phyloP scores from a whole-genome alignment of 305 asterid species.

The Salvia sclarea region DNA sequence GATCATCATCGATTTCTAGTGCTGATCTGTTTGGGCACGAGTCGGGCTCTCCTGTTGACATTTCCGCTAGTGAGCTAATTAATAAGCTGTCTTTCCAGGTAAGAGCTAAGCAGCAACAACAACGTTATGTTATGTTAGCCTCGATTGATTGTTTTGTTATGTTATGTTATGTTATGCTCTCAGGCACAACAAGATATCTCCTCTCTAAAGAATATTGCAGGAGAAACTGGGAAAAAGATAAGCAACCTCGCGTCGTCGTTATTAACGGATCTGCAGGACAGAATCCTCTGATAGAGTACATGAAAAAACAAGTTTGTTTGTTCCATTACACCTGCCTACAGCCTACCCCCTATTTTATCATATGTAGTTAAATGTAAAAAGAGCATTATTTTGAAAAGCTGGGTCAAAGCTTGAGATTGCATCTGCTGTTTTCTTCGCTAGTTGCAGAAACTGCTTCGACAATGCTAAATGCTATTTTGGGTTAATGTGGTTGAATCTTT shows the following conservation, averaged over 20 bases:
- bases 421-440: slow-evolving; percentile 21
- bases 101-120: slow-evolving; percentile 26
- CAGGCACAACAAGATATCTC: slow-evolving; percentile 97
- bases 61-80: slow-evolving; percentile 78
- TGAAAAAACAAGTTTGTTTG: slow-evolving; percentile 36
- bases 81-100: slow-evolving; percentile 96
- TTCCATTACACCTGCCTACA: slow-evolving; percentile 29
- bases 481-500: slow-evolving; percentile 8
- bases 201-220: slow-evolving; percentile 85
- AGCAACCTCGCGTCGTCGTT: slow-evolving; percentile 72
- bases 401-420: slow-evolving; percentile 24
- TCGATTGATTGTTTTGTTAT: neutral
- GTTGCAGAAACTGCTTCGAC: slow-evolving; percentile 30
- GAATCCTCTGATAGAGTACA: slow-evolving; percentile 62
- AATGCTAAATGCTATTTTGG: slow-evolving; percentile 28
- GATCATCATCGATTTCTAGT: slow-evolving; percentile 85
- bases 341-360: slow-evolving; percentile 17
- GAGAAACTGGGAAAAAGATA: slow-evolving; percentile 95
- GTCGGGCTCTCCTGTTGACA: slow-evolving; percentile 46
- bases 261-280: slow-evolving; percentile 89
- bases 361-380: slow-evolving; percentile 35
- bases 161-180: slow-evolving; percentile 48
- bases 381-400: slow-evolving; percentile 27
- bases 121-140: too few relatives aligned
- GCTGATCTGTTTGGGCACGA: slow-evolving; percentile 83